Conservation (phyloP, 2,329 filamentous ascomycete genomes). For the Chalara sp. region DNA sequence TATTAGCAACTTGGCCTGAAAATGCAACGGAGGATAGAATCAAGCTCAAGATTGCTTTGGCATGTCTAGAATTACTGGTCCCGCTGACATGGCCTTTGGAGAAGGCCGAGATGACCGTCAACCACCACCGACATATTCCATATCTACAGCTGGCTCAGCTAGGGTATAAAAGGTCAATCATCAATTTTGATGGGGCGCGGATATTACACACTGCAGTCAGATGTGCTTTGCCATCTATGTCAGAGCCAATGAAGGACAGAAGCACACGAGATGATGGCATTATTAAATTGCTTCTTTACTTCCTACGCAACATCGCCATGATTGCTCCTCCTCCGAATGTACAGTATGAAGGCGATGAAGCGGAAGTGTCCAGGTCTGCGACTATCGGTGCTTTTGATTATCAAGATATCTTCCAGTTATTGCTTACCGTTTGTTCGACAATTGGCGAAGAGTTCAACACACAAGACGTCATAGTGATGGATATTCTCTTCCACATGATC, state of each 20-base stretch:
- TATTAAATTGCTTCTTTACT: conserved; percentile 83
- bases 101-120: conserved; percentile 77
- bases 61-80: conserved; percentile 84
- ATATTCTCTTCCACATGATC: conserved; percentile 85
- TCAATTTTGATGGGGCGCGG: conserved; percentile 72
- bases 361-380: conserved; percentile 79
- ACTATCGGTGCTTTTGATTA: conserved; percentile 84
- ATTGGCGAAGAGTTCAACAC: conserved; percentile 89
- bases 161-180: conserved; percentile 79
- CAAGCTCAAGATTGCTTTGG: conserved; percentile 72
- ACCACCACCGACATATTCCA: conserved; percentile 86
- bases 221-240: conserved; percentile 80
- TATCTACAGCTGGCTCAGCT: conserved; percentile 85
- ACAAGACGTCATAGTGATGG: conserved; percentile 84
- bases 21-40: conserved; percentile 65
- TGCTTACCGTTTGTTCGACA: conserved; percentile 84
- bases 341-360: conserved; percentile 79
- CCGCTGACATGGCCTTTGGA: conserved; percentile 93
- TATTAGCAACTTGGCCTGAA: conserved; percentile 76
- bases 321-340: conserved; percentile 69
- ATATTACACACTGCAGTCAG: conserved; percentile 78
- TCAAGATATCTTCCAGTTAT: conserved; percentile 81
- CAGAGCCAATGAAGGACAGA: conserved; percentile 67
- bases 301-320: conserved; percentile 82
- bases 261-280: conserved; percentile 80